Evolutionary conservation across 495 filamentous ascomycete species (phyloP).

Genomic region (Eremomyces bilateralis): DNA sequence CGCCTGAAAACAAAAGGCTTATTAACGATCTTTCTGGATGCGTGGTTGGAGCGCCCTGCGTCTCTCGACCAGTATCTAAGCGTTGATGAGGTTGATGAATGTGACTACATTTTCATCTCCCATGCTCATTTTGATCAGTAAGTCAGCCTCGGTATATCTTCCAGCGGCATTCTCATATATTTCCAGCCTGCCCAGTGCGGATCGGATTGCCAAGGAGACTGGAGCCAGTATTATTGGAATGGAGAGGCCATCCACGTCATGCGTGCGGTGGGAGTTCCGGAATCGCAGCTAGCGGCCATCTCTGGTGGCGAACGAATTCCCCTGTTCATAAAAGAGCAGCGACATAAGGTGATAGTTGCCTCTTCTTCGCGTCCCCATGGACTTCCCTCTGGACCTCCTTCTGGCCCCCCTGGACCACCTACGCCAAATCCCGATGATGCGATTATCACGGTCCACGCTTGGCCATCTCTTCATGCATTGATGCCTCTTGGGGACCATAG

Average conservation of each 20-base stretch:
- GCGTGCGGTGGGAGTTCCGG: constrained; percentile 1
- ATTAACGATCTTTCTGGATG: constrained; percentile 2
- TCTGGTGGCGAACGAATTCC: constrained; percentile 3
- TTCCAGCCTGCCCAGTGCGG: constrained; percentile 1
- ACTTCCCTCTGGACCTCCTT: no score
- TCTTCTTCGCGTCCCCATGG: no score
- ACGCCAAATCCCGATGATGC: background rate
- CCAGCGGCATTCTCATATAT: background rate
- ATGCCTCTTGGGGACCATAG: background rate
- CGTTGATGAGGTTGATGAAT: constrained; percentile 1
- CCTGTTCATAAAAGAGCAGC: constrained; percentile 1
- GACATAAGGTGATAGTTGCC: no score
- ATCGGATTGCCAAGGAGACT: constrained; percentile 2
- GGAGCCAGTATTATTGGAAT: constrained; percentile 2
- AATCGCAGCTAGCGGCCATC: constrained; percentile 1
- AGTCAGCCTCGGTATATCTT: background rate
- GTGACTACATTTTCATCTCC: constrained; percentile 3
- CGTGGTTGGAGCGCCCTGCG: constrained; percentile 1
- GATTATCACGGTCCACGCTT: background rate
- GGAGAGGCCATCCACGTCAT: constrained; percentile 2
- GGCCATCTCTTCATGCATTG: background rate
- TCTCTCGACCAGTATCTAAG: background rate
- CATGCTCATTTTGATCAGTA: constrained; percentile 4
- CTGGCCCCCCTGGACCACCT: background rate
- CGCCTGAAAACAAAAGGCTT: constrained; percentile 1